Evolutionary conservation across 2,329 filamentous ascomycete species (phyloP), one percentile per base, ranked within the genome.

Genomic region (Penicillium sp.): DNA sequence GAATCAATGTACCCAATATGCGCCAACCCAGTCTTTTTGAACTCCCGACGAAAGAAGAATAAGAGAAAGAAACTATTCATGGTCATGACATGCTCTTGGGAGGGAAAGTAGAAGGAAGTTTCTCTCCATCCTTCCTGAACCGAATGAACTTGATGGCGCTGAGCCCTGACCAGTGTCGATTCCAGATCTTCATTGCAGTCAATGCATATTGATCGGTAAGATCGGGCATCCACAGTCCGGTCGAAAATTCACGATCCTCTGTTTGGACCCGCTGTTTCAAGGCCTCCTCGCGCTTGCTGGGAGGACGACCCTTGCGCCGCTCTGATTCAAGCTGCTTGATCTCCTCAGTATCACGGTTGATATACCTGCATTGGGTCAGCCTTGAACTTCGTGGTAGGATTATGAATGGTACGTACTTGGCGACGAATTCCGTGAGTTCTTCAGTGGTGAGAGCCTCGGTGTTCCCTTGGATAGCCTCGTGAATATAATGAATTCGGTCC

Each of bases 181-280:
- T 87, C 89, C 90, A 97, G 18, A 78, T 76, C 55, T 82, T 79
- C 34, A 97, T 71, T 57, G 80, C 78, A 49, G 77, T 71, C 43
- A 88, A 72, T 58, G 84, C 89, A 40, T 84, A 79, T 34, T 78
- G 75, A 35, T 83, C 79, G 47, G 82, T 80, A 46, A 96, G 74
- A 65, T 96, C 88, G 0, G 92, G 91, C 34, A 95, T 70, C 70
- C 68, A 87, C 64, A 95, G 95, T 0, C 93, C 93, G 45, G 83
- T 83, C 55, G 85, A 80, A 58, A 88, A 88, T 74, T 99, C 93
- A 59, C 86, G 86, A 64, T 86, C 78, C 56, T 96, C 86, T 1
- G 74, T 74, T 12, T 80, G 78, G 46, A 88, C 84, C 56, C 83
- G 86, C 62, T 88, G 78, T 67, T 83, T 84, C 33, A 97, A 75